These are phyloP conservation scores for Oidiodendron maius DNA, from an alignment of 495 filamentous ascomycete species.

Conservation along the genomic window DNA sequence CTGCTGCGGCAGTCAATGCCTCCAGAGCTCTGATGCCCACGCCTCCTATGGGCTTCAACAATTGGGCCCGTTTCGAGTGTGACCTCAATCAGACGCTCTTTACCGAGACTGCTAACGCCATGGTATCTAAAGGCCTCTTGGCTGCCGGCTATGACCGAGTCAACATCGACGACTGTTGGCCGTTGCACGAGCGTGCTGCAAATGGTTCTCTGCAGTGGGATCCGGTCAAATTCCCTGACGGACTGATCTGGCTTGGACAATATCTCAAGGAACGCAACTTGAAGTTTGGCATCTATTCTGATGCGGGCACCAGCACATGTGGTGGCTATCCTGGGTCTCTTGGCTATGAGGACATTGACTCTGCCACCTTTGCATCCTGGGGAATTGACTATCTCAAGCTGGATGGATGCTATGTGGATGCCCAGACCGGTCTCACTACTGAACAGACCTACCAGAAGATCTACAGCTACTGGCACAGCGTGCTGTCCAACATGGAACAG, in stretches of 20 bases:
- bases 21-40: background rate
- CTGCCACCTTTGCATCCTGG: conserved; percentile 28
- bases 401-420: conserved; percentile 25
- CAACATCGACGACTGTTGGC: conserved; percentile 55
- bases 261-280: conserved; percentile 26
- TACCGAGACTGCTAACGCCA: conserved; percentile 37
- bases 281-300: conserved; percentile 29
- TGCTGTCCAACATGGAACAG: conserved; percentile 10
- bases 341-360: conserved; percentile 30
- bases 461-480: conserved; percentile 11
- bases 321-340: conserved; percentile 20
- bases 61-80: conserved; percentile 45
- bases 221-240: conserved; percentile 24
- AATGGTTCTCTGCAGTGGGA: conserved; percentile 18
- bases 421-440: background rate
- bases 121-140: conserved; percentile 42
- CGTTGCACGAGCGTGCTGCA: conserved; percentile 27
- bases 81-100: conserved; percentile 34
- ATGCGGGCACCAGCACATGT: conserved; percentile 23
- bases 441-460: conserved; percentile 11
- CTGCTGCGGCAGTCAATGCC: background rate
- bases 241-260: conserved; percentile 27
- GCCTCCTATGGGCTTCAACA: conserved; percentile 23
- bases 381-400: conserved; percentile 33
- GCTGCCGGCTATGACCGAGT: conserved; percentile 53